Base-by-base conservation (phyloP, 2,329 filamentous ascomycete genomes). In the Apiospora koreana region DNA sequence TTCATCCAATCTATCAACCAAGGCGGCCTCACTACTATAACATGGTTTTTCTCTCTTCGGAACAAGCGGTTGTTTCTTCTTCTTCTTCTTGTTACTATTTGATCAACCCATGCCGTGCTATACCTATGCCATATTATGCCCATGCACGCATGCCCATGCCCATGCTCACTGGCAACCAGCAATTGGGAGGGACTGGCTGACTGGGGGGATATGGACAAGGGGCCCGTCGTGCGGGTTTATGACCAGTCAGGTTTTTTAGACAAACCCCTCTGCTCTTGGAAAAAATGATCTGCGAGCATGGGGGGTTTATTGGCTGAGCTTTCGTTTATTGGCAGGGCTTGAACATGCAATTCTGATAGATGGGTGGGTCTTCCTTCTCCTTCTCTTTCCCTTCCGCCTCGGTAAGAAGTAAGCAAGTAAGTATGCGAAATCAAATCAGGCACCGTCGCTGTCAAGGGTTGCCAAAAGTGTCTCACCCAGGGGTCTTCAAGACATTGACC, bases 191-290 rank as follows among this genome's bases (percentile, higher is more conserved):
- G 41, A 42, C 41, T 35, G 43, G 43, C n/a, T n/a, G 45, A 48
- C 45, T 48, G 45, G 58, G 58, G 28, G 62, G 12, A 10, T 6
- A 38, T 64, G 25, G n/a, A n/a, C 64, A 25, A 65, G 62, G n/a
- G n/a, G 35, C 16, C 12, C 12, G 58, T 21, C n/a, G 18, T 38
- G 62, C 35, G 16, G 23, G 35, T 35, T 25, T 42, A 45, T 66
- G 69, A 70, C 43, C 31, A 42, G 42, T 70, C 69, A 70, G 18
- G 65, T 70, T 70, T 70, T 46, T 62, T 68, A 68, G 41, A 62
- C 43, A 54, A 68, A 68, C 67, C 69, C 69, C 69, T 66, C 69
- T 68, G 66, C 43, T 23, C 41, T 12, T 12, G 16, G 65, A 42
- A 18, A 43, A 43, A 43, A 67, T 69, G 48, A 62, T 62, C 35